phyloP scores from a whole-genome alignment of 192 early-diverging fungal genomes.

The Oehlia diaphana region DNA sequence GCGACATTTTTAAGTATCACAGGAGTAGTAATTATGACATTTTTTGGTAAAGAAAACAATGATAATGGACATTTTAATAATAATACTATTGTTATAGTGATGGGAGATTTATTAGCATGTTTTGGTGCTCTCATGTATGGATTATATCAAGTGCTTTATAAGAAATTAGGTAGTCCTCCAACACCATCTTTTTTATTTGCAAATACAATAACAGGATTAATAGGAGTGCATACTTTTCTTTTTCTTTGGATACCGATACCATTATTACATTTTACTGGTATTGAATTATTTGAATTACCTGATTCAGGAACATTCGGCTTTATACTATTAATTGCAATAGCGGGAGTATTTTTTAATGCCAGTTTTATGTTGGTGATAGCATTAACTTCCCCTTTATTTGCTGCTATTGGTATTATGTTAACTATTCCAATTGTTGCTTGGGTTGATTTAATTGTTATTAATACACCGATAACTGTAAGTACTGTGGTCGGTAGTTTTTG shows the following conservation, averaged over 20 bases:
- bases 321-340: constrained; percentile 64
- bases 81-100: not conserved
- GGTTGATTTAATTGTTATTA: constrained; percentile 7
- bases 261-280: constrained; percentile 56
- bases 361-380: constrained; percentile 78
- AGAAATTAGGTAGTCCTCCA: constrained; percentile 68
- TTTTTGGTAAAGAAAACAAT: constrained; percentile 33
- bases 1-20: constrained; percentile 66
- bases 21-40: constrained; percentile 69
- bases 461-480: not conserved
- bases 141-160: constrained; percentile 83
- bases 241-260: constrained; percentile 77
- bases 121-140: constrained; percentile 68
- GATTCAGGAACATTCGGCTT: constrained; percentile 46
- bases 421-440: constrained; percentile 72
- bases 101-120: constrained; percentile 63
- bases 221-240: constrained; percentile 67
- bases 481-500: constrained; percentile 21
- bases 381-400: constrained; percentile 69
- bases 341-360: constrained; percentile 76
- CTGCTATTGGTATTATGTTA: constrained; percentile 77
- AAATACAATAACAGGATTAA: constrained; percentile 67
- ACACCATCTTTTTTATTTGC: constrained; percentile 68
- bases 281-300: constrained; percentile 72
- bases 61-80: constrained; percentile 11